Percentiles rank a stretch among this genome's conserved stretches.
Evolutionary conservation across 1,284 basidiomycete genomes (phyloP).

Genomic region (Tilletia caries): DNA sequence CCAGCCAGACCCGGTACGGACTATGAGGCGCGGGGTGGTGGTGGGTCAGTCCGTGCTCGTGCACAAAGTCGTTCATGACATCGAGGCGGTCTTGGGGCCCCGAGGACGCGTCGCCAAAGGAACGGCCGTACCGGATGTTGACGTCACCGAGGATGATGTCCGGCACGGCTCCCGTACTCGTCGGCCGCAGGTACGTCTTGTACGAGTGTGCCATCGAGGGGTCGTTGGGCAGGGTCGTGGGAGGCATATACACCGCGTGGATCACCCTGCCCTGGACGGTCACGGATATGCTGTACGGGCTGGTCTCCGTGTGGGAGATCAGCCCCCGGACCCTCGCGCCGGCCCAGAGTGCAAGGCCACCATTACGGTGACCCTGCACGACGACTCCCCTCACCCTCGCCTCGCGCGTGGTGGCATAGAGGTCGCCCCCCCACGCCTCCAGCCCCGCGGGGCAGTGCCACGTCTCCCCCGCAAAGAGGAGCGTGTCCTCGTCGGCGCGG

Average conservation of each 20-base stretch:
- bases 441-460: neutral
- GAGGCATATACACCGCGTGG: neutral
- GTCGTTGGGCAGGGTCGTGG: neutral
- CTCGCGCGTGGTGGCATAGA: neutral
- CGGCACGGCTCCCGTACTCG: neutral
- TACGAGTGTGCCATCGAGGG: neutral
- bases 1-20: neutral
- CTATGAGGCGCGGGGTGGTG: neutral
- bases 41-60: neutral
- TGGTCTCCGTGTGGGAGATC: neutral
- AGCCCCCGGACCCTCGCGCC: neutral
- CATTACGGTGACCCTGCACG: neutral
- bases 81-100: neutral
- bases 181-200: neutral
- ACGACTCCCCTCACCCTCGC: neutral
- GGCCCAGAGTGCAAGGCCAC: neutral
- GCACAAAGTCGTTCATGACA: neutral
- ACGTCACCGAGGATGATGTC: conserved; percentile 1
- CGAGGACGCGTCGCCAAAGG: neutral
- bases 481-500: neutral
- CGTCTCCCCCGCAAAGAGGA: neutral
- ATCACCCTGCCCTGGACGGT: neutral
- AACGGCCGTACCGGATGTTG: neutral
- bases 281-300: neutral
- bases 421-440: neutral